Evolutionary conservation across 768 basidiomycete species (phyloP).

Genomic region (Cystofilobasidium ferigula): DNA sequence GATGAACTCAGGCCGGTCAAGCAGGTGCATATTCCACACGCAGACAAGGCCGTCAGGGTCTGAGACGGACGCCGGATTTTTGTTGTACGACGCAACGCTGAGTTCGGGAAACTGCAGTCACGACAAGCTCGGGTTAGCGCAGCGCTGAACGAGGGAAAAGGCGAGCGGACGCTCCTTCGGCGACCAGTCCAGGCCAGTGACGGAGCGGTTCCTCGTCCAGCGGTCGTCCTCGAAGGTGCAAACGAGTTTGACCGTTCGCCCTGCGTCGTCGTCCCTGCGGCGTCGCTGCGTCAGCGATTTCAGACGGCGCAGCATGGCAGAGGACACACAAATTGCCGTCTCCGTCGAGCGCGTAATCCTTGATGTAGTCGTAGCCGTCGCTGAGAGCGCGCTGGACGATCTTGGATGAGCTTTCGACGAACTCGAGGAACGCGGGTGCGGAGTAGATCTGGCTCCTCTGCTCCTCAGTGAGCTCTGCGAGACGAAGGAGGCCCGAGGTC

Average conservation of each 20-base stretch:
- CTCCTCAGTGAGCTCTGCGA: constrained; percentile 72
- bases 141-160: background rate
- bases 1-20: constrained; percentile 92
- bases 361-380: constrained; percentile 91
- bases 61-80: constrained; percentile 81
- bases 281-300: background rate
- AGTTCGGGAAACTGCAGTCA: constrained; percentile 75
- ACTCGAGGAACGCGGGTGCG: constrained; percentile 85
- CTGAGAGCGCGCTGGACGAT: constrained; percentile 89
- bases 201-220: constrained; percentile 81
- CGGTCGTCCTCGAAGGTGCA: constrained; percentile 88
- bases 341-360: constrained; percentile 84
- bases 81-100: constrained; percentile 92
- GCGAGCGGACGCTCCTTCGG: constrained; percentile 65
- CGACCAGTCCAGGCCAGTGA: constrained; percentile 96
- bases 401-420: constrained; percentile 87
- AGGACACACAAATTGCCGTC: constrained; percentile 66
- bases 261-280: constrained; percentile 75
- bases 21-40: constrained; percentile 90
- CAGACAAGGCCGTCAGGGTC: constrained; percentile 96
- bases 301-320: background rate
- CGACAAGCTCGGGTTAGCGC: constrained; percentile 1
- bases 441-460: constrained; percentile 68
- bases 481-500: background rate
- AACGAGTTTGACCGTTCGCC: constrained; percentile 77